phyloP scores from a whole-genome alignment of 768 basidiomycete genomes.

The Cystobasidium tubakii region DNA sequence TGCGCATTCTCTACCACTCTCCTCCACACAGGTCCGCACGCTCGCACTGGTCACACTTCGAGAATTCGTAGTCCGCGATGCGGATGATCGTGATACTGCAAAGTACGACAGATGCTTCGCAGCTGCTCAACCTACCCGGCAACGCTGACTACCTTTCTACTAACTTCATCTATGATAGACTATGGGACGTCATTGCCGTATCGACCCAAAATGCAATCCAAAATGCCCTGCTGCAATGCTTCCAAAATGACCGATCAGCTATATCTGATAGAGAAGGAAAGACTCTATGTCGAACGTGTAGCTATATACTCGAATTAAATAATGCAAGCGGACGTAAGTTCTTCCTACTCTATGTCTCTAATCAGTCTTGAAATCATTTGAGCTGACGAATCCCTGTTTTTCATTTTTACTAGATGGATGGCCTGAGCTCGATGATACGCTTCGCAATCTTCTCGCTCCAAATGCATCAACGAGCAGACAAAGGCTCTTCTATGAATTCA shows the following conservation, averaged over 20 bases:
- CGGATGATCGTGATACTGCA: constrained; percentile 4
- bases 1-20: background rate
- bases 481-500: constrained; percentile 14
- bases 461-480: background rate
- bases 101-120: too few relatives aligned
- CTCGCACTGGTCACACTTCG: constrained; percentile 12
- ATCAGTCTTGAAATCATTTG: too few relatives aligned
- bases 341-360: background rate
- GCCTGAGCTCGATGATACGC: background rate
- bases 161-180: background rate
- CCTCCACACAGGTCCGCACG: constrained; percentile 14
- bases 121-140: too few relatives aligned
- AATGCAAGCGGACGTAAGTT: constrained; percentile 6
- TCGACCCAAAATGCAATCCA: constrained; percentile 18
- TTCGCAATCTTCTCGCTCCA: background rate
- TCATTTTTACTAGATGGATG: background rate
- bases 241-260: background rate
- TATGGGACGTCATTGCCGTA: constrained; percentile 31
- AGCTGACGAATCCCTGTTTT: too few relatives aligned
- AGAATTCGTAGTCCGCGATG: constrained; percentile 1
- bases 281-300: constrained; percentile 18
- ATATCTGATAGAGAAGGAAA: constrained; percentile 16
- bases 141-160: background rate
- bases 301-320: constrained; percentile 14
- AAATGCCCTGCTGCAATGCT: background rate